These are phyloP conservation scores for Pezicula radicicola DNA, from an alignment of 2,329 filamentous ascomycete species.

Conservation along the genomic window DNA sequence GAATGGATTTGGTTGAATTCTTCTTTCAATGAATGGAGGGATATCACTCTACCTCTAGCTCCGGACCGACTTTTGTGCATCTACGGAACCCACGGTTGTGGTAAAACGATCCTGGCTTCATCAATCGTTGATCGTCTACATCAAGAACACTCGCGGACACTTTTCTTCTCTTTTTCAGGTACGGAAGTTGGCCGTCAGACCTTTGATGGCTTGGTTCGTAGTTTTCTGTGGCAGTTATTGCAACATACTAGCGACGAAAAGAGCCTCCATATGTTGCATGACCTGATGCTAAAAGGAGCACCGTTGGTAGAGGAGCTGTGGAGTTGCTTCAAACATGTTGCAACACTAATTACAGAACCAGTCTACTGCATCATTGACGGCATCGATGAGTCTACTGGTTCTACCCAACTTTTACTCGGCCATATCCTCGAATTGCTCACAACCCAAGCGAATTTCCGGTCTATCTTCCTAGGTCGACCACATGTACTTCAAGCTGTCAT, in stretches of 20 bases:
- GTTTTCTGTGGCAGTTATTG: slow-evolving; percentile 2
- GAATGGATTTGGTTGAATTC: slow-evolving; percentile 4
- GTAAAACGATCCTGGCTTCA: slow-evolving; percentile 3
- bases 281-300: not conserved
- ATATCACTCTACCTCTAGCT: not conserved
- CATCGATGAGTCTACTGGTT: not conserved
- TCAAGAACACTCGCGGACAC: not conserved
- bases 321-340: not conserved
- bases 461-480: slow-evolving; percentile 2
- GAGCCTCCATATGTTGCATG: not conserved
- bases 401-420: not conserved
- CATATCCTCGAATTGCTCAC: not conserved
- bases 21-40: not conserved
- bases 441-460: not conserved
- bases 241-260: not conserved
- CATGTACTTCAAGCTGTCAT: not conserved
- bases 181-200: not conserved
- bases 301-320: not conserved
- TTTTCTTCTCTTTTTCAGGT: slow-evolving; percentile 4
- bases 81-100: slow-evolving; percentile 3
- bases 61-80: slow-evolving; percentile 1
- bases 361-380: slow-evolving; percentile 3
- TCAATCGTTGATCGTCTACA: not conserved
- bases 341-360: not conserved
- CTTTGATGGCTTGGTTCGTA: not conserved